These are phyloP conservation scores for Fusarium anguioides DNA, from an alignment of 2,329 filamentous ascomycete genomes.

Conservation along the genomic window DNA sequence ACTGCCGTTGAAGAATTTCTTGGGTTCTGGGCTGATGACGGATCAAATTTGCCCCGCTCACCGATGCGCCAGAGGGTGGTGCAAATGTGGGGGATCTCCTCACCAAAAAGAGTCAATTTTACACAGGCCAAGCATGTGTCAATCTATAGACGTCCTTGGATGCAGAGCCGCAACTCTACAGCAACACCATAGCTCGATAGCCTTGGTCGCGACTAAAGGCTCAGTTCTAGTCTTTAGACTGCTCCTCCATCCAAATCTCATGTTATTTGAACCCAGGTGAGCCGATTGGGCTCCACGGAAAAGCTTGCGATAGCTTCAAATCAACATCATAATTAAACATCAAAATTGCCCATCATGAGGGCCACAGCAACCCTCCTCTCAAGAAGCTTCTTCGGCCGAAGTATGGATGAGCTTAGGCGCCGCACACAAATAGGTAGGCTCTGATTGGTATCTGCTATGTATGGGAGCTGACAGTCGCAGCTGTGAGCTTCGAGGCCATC, in stretches of 20 bases:
- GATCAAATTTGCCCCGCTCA: slow-evolving; percentile 35
- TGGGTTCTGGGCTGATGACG: slow-evolving; percentile 37
- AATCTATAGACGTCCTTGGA: slow-evolving; percentile 1
- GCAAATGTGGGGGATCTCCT: not conserved
- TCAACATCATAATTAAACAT: not conserved
- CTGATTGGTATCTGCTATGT: accelerated
- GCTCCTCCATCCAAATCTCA: slow-evolving; percentile 9
- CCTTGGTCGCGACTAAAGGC: not conserved
- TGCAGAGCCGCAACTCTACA: slow-evolving; percentile 9
- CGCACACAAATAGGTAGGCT: slow-evolving; percentile 64
- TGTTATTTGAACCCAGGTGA: slow-evolving; percentile 43
- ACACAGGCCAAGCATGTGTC: slow-evolving; percentile 27
- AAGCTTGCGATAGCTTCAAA: slow-evolving; percentile 19
- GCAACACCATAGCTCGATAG: slow-evolving; percentile 1
- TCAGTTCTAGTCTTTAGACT: not conserved
- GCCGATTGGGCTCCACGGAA: slow-evolving; percentile 45
- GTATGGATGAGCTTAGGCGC: slow-evolving; percentile 69
- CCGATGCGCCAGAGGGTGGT: slow-evolving; percentile 1
- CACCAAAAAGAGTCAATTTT: not conserved
- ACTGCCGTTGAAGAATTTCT: slow-evolving; percentile 42
- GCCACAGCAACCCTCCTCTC: slow-evolving; percentile 56
- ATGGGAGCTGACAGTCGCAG: slow-evolving; percentile 54
- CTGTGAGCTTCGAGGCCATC: slow-evolving; percentile 75
- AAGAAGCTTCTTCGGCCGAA: slow-evolving; percentile 68
- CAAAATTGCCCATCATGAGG: slow-evolving; percentile 56